Percentiles rank a stretch among this genome's conserved stretches.
phyloP scores from a whole-genome alignment of 768 basidiomycete species.

The Suillus hirtellus region DNA sequence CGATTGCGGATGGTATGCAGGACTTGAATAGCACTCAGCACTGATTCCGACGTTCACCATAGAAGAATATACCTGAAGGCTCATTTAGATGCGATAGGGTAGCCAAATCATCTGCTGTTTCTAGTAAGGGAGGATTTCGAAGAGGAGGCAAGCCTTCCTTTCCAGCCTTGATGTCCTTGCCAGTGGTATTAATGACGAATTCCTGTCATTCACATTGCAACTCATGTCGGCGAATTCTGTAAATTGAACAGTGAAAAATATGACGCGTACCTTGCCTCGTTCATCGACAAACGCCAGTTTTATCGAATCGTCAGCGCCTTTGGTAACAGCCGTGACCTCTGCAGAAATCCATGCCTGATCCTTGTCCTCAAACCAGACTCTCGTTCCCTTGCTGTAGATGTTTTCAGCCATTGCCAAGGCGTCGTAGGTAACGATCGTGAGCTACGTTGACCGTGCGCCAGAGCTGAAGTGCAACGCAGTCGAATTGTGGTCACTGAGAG shows the following conservation, averaged over 20 bases:
- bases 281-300: conserved; percentile 87
- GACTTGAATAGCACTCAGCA: conserved; percentile 47
- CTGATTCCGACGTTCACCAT: background rate
- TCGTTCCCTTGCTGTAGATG: conserved; percentile 87
- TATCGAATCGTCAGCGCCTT: conserved; percentile 70
- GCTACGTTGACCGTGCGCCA: conserved; percentile 6
- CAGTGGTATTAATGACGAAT: conserved; percentile 74
- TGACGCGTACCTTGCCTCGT: conserved; percentile 74
- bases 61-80: conserved; percentile 71
- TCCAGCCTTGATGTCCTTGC: conserved; percentile 76
- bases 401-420: conserved; percentile 75
- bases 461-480: conserved; percentile 6
- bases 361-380: conserved; percentile 93
- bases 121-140: conserved; percentile 93
- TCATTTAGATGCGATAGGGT: conserved; percentile 98
- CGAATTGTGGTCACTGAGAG: background rate
- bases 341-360: conserved; percentile 94
- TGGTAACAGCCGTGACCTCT: conserved; percentile 69
- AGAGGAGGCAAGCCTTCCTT: conserved; percentile 85
- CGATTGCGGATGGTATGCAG: conserved; percentile 96
- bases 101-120: conserved; percentile 97
- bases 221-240: conserved; percentile 1
- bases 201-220: conserved; percentile 49
- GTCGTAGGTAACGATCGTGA: conserved; percentile 20
- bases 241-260: conserved; percentile 15